These are phyloP conservation scores for Wickerhamomyces sp. DNA, from an alignment of 1,139 yeast genomes.

Conservation along the genomic window DNA sequence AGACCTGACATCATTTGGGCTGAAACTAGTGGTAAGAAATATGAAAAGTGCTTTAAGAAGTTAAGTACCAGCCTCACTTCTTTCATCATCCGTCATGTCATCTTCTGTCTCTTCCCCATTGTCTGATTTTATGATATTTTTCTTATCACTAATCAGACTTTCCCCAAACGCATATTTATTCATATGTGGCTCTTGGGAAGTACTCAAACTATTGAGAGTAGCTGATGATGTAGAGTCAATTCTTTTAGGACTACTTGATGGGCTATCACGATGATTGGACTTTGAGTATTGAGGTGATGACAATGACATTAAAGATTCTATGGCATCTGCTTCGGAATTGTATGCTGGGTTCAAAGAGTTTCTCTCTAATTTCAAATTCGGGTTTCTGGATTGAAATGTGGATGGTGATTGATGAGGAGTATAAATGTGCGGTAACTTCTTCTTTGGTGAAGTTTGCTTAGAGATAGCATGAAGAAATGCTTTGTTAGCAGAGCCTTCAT, in stretches of 20 bases:
- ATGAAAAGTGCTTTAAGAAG: too few species aligned
- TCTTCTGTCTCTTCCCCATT: slow-evolving; percentile 1
- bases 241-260: neutral
- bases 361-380: neutral
- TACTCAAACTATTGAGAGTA: neutral
- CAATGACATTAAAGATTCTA: slow-evolving; percentile 41
- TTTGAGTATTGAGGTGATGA: slow-evolving; percentile 34
- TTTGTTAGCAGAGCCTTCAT: slow-evolving; percentile 1
- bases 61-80: neutral
- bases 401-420: neutral
- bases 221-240: neutral
- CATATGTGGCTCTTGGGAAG: neutral
- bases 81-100: slow-evolving; percentile 3
- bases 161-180: neutral
- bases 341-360: slow-evolving; percentile 4
- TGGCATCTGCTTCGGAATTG: slow-evolving; percentile 40
- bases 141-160: neutral
- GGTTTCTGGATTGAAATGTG: neutral
- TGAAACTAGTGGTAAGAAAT: too few species aligned
- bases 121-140: neutral
- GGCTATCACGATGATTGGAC: neutral
- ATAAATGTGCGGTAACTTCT: neutral
- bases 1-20: too few species aligned
- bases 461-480: slow-evolving; percentile 1
- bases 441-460: slow-evolving; percentile 1